Base-by-base conservation (phyloP, 352 stramenopile genomes). In the Globisporangium orthogonon region DNA sequence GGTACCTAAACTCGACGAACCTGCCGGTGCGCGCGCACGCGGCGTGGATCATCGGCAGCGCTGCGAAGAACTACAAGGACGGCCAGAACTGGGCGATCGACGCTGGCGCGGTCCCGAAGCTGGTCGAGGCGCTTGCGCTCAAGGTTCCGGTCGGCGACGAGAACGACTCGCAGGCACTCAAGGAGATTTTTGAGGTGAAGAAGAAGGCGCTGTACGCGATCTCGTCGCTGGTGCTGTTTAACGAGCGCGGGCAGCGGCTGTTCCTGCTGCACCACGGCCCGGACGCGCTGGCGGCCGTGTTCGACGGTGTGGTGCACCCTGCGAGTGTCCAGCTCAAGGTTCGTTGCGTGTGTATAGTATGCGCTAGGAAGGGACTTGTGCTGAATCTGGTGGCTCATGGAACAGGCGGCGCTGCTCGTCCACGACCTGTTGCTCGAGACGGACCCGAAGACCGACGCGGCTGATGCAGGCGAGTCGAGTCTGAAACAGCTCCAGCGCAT, bases 161-260 rank as follows among this genome's bases (percentile, higher is more conserved):
- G 3, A 40, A 59, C 6, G 23, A 33, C 3, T 23, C n/a, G 33
- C 10, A 14, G 6, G 35, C 6, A 1, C 31, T 46, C 23, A 37
- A 56, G 30, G 62, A 66, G 28, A 63, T 89, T 0, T 52, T 83
- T n/a, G 83, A 89, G 63, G 80, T 85, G 46, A 89, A 92, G 63
- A 91, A 89, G 65, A 94, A 94, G 59, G 74, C 77, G 17, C 60
- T 94, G 31, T 94, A 94, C 52, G 85, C 75, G 9, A 60, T 94
- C 10, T 86, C 85, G 14, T 84, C 83, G 37, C 70, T 94, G 50
- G 64, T 91, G 18, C 75, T 77, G 47, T 73, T 71, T 15, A 90
- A 91, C 50, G 59, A 76, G 40, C 80, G 80, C n/a, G 80, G 71
- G 6, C 82, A 92, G 50, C 71, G 77, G 7, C 45, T 94, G 7